Conservation (phyloP, 495 filamentous ascomycete species). For the Tuber calosporum region DNA sequence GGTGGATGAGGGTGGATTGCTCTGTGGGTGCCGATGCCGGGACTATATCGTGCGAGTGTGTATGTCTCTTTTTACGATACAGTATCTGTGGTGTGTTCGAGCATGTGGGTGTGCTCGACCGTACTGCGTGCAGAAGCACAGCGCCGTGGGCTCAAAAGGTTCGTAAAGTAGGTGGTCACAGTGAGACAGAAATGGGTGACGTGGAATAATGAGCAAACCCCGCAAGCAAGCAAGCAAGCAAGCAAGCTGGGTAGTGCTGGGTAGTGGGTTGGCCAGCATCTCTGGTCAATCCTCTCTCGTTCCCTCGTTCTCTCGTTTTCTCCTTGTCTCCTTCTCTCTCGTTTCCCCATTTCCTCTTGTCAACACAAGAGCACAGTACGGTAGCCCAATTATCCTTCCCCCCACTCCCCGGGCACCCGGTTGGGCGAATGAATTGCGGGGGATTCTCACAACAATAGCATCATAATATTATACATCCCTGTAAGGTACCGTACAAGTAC, state of each 20-base stretch:
- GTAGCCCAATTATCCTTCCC: background rate
- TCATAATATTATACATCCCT: background rate
- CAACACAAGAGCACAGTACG: background rate
- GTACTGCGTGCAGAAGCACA: background rate
- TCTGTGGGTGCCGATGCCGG: background rate
- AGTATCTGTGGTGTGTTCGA: background rate
- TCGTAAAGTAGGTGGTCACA: background rate
- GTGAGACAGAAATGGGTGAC: background rate
- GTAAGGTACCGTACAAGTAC: background rate
- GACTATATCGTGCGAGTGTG: background rate
- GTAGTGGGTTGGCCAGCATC: background rate
- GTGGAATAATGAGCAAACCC: background rate
- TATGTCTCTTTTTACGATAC: background rate
- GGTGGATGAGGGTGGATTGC: background rate
- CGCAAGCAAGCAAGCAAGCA: too few species aligned
- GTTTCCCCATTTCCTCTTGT: background rate
- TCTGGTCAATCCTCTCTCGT: background rate
- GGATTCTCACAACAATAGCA: background rate
- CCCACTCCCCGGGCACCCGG: background rate
- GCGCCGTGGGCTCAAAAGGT: background rate
- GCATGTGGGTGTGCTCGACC: background rate
- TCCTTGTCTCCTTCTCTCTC: too few species aligned
- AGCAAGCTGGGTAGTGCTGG: too few species aligned
- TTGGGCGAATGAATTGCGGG: background rate
- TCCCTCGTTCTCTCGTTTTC: background rate